Evolutionary conservation across 768 basidiomycete genomes (phyloP), one percentile per base, ranked within the genome.

Genomic region (Amanita rubescens): DNA sequence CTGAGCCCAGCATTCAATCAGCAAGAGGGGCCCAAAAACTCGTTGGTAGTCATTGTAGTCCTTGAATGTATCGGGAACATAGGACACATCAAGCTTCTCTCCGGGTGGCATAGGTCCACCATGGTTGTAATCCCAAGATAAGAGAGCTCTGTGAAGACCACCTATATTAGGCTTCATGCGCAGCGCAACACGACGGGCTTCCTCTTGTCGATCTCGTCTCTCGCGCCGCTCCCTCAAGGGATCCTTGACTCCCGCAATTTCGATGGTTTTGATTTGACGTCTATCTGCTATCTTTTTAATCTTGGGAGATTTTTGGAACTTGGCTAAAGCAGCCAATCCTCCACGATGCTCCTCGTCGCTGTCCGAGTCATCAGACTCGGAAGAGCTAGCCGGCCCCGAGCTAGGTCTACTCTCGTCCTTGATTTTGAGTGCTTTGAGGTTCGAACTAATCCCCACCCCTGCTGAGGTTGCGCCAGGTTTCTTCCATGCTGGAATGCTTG

Each of bases 1-100:
- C 63, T 95, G 91, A 25, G 86, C 81, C 94, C 96, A 97, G 57
- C 90, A 84, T 68, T 99, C 96, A 54, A 90, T 71, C 17, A 94
- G 69, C 24, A 98, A 71, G 14, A 98, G 75, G 2, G 95, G 94
- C 63, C 91, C 83, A 65, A 96, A 93, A 42, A 86, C 74, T 20
- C 71, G 70, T 38, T 79, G 76, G 66, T 95, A 98, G 17, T 90
- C 79, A 1, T 71, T 65, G 54, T 84, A 78, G 48, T 80, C 76
- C 1, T 60, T 53, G 66, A 97, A 98, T 10, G 65, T 71, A 51
- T 82, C 77, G 0, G 90, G 88, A 7, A 96, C 75, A 15, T 66
- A 68, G 11, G 65, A 47, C 27, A 75, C 61, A 1, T 64, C 48
- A 3, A 72, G 59, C 41, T 65, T 70, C 15, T 69, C 65, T n/a